Evolutionary conservation across 345 rosid genomes (phyloP), one percentile per base, ranked within the genome.

Genomic region (Salix dunnii): DNA sequence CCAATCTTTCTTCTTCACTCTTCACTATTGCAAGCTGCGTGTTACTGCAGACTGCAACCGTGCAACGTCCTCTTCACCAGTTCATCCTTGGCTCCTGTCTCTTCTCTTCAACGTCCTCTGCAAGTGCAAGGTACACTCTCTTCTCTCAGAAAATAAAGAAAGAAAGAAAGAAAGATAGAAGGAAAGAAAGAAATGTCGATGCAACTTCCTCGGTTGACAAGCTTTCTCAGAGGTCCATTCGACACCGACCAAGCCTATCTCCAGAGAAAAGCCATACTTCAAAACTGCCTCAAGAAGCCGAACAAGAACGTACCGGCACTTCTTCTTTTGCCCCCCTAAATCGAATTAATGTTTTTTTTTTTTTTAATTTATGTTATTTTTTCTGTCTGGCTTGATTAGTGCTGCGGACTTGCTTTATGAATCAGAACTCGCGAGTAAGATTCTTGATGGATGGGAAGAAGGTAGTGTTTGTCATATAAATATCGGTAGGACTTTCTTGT

Each of bases 161-260:
- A 28, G 30, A 40, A 9, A 7, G n/a, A n/a, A n/a, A n/a, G n/a
- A n/a, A n/a, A n/a, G n/a, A n/a, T n/a, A n/a, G n/a, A n/a, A n/a
- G n/a, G n/a, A n/a, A n/a, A n/a, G 0, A 7, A 38, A 70, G 58
- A 6, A 62, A 94, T 94, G 97, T 66, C 89, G 76, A 73, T 83
- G 51, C 95, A 94, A 75, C 88, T 90, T 38, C 98, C 97, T 82
- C 97, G 97, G 76, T 78, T 94, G 83, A 87, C 97, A 7, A 89
- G 82, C 81, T 91, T 97, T 74, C 90, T 91, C 10, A 83, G 99
- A 84, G 93, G 87, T 2, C 99, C 97, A 0, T 91, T 89, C 83
- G 99, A 95, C 42, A 68, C 87, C 83, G 98, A 93, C 53, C 88
- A 89, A 73, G 97, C 97, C 8, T 95, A 93, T 82, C 97, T 95